These are phyloP conservation scores for Monilinia laxa DNA, from an alignment of 2,329 filamentous ascomycete genomes.

Conservation along the genomic window DNA sequence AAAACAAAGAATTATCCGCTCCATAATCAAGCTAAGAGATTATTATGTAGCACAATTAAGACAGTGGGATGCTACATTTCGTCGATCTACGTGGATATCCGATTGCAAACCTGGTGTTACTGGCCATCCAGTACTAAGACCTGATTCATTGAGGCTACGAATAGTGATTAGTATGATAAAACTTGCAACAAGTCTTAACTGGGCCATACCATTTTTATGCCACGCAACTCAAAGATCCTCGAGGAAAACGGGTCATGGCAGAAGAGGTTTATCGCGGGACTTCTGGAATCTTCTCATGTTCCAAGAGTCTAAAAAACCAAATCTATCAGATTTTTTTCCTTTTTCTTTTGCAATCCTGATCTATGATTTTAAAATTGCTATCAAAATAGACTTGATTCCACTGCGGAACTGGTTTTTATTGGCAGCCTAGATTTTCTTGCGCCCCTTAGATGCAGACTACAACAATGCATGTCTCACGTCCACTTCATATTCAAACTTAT, in stretches of 20 bases:
- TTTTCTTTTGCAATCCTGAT: neutral
- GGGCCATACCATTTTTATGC: neutral
- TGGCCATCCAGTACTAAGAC: conserved; percentile 4
- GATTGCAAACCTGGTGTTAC: neutral
- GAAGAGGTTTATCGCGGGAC: neutral
- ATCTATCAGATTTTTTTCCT: neutral
- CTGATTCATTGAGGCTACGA: conserved; percentile 15
- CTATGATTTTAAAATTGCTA: neutral
- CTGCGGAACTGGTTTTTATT: neutral
- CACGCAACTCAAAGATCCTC: neutral
- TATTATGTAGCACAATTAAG: conserved; percentile 19
- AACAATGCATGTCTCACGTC: neutral
- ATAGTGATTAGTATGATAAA: conserved; percentile 1
- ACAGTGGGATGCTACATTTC: conserved; percentile 8
- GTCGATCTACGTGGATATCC: conserved; percentile 10
- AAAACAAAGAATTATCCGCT: conserved; percentile 34
- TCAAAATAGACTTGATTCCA: neutral
- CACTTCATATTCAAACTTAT: neutral
- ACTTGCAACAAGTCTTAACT: conserved; percentile 21
- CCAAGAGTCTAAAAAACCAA: neutral
- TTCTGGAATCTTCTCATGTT: neutral
- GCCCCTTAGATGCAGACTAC: neutral
- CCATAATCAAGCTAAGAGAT: conserved; percentile 8
- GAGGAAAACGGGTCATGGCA: neutral
- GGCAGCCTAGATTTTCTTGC: neutral